Conservation (phyloP, 257 asterid species). For the Linaria vulgaris region DNA sequence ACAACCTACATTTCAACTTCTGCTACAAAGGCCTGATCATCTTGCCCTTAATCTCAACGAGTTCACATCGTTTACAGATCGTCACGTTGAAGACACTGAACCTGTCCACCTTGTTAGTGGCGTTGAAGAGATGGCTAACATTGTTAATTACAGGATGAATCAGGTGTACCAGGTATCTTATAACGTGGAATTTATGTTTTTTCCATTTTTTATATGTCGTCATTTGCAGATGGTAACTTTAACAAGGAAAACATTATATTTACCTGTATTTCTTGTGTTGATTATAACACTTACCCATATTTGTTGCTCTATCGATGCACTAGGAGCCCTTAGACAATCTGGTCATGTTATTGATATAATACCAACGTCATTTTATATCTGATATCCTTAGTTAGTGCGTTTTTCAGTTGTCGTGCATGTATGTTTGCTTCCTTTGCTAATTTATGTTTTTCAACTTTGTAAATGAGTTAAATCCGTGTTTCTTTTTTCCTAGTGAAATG, state of each 20-base stretch:
- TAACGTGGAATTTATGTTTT: background rate
- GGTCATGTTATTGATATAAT: background rate
- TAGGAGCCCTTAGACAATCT: background rate
- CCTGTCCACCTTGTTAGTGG: slow-evolving; percentile 58
- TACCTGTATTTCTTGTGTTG: slow-evolving; percentile 9
- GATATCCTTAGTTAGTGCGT: background rate
- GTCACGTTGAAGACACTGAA: slow-evolving; percentile 75
- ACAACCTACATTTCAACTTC: slow-evolving; percentile 84
- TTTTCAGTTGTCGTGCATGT: background rate
- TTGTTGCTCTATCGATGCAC: background rate
- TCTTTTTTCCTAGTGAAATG: too few relatives aligned
- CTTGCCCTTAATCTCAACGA: slow-evolving; percentile 76
- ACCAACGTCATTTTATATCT: background rate
- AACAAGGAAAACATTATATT: too few relatives aligned
- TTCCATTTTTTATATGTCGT: background rate
- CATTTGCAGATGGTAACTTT: background rate
- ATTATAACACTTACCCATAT: background rate
- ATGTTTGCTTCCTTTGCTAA: background rate
- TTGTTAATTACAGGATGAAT: slow-evolving; percentile 78
- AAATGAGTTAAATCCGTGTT: too few relatives aligned
- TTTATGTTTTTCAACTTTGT: background rate
- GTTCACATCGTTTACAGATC: slow-evolving; percentile 59
- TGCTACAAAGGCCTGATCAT: slow-evolving; percentile 78
- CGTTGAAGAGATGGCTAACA: slow-evolving; percentile 71
- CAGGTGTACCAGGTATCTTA: slow-evolving; percentile 65